Evolutionary conservation across 2,329 filamentous ascomycete species (phyloP).

Genomic region (Stachybotrys elegans): DNA sequence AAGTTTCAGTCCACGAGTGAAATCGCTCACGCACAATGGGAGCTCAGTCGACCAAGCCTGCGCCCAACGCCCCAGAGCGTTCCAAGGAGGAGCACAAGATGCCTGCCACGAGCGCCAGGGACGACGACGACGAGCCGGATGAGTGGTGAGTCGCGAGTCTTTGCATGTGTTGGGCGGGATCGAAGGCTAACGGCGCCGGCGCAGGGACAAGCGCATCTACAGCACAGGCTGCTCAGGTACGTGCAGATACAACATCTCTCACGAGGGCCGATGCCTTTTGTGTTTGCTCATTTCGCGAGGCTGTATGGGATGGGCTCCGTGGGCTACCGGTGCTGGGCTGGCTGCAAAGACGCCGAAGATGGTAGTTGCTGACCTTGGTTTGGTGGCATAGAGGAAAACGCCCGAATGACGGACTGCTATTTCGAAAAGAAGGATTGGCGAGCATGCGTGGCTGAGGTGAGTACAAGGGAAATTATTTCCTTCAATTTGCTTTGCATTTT

Average conservation of each 20-base stretch:
- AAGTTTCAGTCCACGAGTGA: slow-evolving; percentile 1
- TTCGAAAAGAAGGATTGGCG: slow-evolving; percentile 96
- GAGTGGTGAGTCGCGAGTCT: slow-evolving; percentile 86
- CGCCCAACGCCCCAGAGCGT: slow-evolving; percentile 26
- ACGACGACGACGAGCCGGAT: slow-evolving; percentile 74
- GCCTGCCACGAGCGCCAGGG: slow-evolving; percentile 28
- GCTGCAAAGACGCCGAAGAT: no score
- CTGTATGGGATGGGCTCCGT: no score
- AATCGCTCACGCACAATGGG: slow-evolving; percentile 9
- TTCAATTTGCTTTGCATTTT: no score
- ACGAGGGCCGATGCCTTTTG: no score
- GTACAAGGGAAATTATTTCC: no score
- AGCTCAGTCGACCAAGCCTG: slow-evolving; percentile 5
- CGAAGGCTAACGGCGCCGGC: no score
- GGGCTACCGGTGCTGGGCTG: no score
- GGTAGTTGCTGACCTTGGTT: no score
- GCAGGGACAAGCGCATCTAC: slow-evolving; percentile 95
- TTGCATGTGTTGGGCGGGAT: no score
- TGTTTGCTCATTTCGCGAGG: no score
- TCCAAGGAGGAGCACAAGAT: slow-evolving; percentile 49
- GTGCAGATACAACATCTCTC: no score
- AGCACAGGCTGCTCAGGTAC: slow-evolving; percentile 90
- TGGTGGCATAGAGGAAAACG: slow-evolving; percentile 69
- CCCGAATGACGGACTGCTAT: slow-evolving; percentile 90
- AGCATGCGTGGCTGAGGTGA: slow-evolving; percentile 79